phyloP scores from a whole-genome alignment of 2,329 filamentous ascomycete genomes.

The Ceratocystis albifundus region DNA sequence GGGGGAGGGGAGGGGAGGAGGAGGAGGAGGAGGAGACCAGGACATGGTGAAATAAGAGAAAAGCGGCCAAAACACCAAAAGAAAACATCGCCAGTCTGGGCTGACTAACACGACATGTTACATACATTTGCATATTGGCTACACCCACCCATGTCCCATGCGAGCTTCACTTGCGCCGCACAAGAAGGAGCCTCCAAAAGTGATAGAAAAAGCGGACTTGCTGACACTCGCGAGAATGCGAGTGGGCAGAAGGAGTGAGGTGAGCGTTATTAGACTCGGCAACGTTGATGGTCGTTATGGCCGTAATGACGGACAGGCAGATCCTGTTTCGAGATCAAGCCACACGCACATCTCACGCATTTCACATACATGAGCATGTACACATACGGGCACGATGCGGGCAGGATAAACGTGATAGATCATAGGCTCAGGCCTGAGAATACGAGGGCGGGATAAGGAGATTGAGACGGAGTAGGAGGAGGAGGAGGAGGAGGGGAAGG shows the following conservation, averaged over 20 bases:
- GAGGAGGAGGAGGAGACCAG: too few relatives aligned
- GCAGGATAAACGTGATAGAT: background rate
- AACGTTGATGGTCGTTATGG: too few relatives aligned
- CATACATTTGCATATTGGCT: background rate
- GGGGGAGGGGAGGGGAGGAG: background rate
- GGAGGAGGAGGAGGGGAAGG: background rate
- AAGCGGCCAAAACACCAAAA: constrained; percentile 4
- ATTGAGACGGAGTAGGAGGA: background rate
- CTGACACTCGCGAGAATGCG: background rate
- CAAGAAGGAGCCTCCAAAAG: background rate
- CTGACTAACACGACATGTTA: background rate
- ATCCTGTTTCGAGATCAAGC: constrained; percentile 6
- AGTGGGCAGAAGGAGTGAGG: too few relatives aligned
- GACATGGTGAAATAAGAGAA: background rate
- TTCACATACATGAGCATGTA: background rate
- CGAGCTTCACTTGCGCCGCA: background rate
- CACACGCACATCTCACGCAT: background rate
- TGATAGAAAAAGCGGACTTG: background rate
- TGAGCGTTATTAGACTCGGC: too few relatives aligned
- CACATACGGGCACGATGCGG: background rate
- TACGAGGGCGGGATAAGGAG: background rate
- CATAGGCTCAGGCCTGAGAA: background rate
- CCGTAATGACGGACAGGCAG: background rate
- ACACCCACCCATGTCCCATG: too few relatives aligned
- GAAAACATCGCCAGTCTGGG: background rate